Evolutionary conservation across 352 stramenopile species (phyloP).

Genomic region (Phytophthora quininea): DNA sequence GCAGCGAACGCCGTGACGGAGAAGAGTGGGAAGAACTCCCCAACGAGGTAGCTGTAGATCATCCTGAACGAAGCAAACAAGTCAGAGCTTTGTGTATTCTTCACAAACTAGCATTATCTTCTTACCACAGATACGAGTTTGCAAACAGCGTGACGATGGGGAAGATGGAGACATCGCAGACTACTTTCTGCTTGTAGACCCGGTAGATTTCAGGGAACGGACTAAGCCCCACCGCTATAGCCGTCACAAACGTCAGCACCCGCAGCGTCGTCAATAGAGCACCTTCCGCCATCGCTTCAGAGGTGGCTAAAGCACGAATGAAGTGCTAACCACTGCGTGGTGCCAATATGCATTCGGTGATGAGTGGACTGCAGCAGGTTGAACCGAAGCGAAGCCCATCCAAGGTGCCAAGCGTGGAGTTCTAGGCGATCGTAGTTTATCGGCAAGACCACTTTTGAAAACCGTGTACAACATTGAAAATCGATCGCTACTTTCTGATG

Average conservation of each 20-base stretch:
- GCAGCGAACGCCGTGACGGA: conserved; percentile 29
- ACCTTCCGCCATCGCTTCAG: not conserved
- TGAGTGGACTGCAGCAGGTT: not conserved
- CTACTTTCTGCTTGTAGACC: not conserved
- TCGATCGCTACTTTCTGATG: too few relatives aligned
- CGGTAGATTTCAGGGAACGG: conserved; percentile 18
- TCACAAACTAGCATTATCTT: too few relatives aligned
- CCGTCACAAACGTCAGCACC: conserved; percentile 23
- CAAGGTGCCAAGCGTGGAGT: too few relatives aligned
- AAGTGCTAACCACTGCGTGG: too few relatives aligned
- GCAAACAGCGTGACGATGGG: conserved; percentile 25
- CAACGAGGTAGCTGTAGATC: conserved; percentile 39
- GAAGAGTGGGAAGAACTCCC: conserved; percentile 44
- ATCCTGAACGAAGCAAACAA: conserved; percentile 5
- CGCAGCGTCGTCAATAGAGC: conserved; percentile 16
- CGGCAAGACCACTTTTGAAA: too few relatives aligned
- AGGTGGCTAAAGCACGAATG: too few relatives aligned
- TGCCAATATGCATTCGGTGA: not conserved
- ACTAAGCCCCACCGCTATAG: conserved; percentile 23
- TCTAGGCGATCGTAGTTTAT: too few relatives aligned
- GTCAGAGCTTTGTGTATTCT: not conserved
- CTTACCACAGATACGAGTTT: conserved; percentile 13
- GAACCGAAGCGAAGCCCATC: not conserved
- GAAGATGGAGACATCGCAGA: conserved; percentile 19
- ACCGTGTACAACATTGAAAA: too few relatives aligned